A percentile compares a stretch with the other conserved stretches of the same genome.
phyloP scores from a whole-genome alignment of 345 rosid species.

The Gossypium longicalyx region DNA sequence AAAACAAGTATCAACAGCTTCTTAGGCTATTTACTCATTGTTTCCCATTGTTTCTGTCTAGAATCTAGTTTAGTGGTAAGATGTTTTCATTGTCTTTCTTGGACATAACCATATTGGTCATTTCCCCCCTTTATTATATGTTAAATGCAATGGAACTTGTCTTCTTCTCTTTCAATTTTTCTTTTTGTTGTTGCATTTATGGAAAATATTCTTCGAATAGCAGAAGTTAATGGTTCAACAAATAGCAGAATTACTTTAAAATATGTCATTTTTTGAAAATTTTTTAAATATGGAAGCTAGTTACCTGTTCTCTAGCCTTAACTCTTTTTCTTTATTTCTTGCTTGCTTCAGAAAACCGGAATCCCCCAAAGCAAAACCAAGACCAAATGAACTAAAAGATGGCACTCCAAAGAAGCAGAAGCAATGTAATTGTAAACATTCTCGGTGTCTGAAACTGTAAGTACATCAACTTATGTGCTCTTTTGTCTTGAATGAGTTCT shows the following conservation, averaged over 20 bases:
- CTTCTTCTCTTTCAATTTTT: background rate
- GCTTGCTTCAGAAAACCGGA: conserved; percentile 60
- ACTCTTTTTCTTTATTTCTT: background rate
- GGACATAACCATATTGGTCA: background rate
- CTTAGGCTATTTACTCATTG: background rate
- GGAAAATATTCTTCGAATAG: background rate
- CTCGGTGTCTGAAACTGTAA: conserved; percentile 95
- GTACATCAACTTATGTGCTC: conserved; percentile 23
- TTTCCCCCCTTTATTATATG: too few relatives aligned
- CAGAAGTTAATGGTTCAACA: background rate
- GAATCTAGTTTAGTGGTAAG: background rate
- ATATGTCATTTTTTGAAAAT: background rate
- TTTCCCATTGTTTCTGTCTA: background rate
- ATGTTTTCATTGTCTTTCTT: background rate
- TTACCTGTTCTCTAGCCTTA: background rate
- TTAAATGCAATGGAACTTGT: conserved; percentile 1
- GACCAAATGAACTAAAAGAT: conserved; percentile 72
- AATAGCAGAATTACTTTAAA: background rate
- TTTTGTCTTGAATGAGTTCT: conserved; percentile 4
- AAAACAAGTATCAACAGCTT: background rate
- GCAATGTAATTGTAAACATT: conserved; percentile 97
- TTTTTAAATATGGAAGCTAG: background rate
- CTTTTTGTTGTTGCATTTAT: background rate
- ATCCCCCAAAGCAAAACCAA: conserved; percentile 73
- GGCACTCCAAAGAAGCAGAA: conserved; percentile 94